These are phyloP conservation scores for Scedosporium boydii DNA, from an alignment of 2,329 filamentous ascomycete genomes.

Conservation along the genomic window DNA sequence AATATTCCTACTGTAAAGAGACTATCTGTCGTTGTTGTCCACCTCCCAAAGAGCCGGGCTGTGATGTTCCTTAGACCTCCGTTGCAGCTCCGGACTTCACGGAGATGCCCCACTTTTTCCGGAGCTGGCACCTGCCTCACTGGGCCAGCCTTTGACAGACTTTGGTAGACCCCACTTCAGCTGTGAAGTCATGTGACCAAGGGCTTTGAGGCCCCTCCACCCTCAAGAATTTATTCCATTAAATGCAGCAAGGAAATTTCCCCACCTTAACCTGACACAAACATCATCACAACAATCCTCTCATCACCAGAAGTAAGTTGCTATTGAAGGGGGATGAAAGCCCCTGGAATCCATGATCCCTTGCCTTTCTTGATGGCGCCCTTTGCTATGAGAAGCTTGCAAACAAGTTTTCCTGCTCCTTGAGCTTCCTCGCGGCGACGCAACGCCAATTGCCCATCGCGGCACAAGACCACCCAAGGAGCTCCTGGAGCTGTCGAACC, in stretches of 20 bases:
- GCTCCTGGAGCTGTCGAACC: conserved; percentile 19
- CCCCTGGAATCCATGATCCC: not conserved
- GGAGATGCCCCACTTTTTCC: not conserved
- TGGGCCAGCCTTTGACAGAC: not conserved
- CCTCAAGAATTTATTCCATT: not conserved
- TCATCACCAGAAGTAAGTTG: conserved; percentile 13
- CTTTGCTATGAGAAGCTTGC: not conserved
- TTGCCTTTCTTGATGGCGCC: not conserved
- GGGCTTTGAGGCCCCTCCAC: not conserved
- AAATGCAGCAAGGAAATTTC: not conserved
- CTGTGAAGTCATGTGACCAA: not conserved
- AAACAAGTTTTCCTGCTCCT: not conserved
- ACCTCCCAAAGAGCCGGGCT: too few relatives aligned
- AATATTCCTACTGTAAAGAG: too few relatives aligned
- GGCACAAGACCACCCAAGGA: not conserved
- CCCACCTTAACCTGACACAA: conserved; percentile 1
- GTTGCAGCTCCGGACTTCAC: not conserved
- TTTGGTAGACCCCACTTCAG: not conserved
- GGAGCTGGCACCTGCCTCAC: not conserved
- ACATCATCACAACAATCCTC: conserved; percentile 14
- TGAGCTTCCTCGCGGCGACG: not conserved
- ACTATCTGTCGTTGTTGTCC: too few relatives aligned
- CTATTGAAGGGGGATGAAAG: not conserved
- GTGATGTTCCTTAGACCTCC: not conserved
- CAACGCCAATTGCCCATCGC: not conserved